Base-by-base conservation (phyloP, 2,329 filamentous ascomycete genomes). In the Fusarium verrucosum region DNA sequence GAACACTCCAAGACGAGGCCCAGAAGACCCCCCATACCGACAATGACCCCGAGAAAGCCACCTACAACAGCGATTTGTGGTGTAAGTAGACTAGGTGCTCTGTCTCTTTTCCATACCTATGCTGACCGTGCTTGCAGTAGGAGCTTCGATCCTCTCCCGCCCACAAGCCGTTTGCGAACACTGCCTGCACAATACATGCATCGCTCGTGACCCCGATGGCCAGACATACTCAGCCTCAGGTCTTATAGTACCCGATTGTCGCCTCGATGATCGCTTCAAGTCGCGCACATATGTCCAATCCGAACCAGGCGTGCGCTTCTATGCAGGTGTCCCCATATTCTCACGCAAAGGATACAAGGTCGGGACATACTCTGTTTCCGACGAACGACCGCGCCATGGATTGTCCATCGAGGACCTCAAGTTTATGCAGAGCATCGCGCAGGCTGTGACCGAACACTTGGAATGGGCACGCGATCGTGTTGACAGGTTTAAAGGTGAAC, bases 401-500 rank as follows among this genome's bases (percentile, higher is more conserved):
- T 69, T 90, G 17, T 76, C 75, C 11, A 69, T 77, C 0, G 78
- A 78, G 10, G 82, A 87, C 45, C 61, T 83, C 3, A 77, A 80
- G 20, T 87, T 86, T 44, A 76, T 90, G 71, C 80, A 82, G 38
- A 85, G 86, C 36, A 79, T 89, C 74, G 78, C 82, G 1, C 76
- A 77, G 17, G 83, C 85, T 5, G 79, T 87, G 6, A 86, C 87
- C 77, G 82, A 87, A 33, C 87, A 89, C 55, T 73, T 91, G 10
- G 86, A 87, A 74, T 83, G 80, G 78, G 84, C 78, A 40, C 80
- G 81, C 62, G 80, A 78, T 60, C 82, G 76, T 50, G 83, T 79
- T 52, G 85, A 82, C 65, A 83, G 82, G 65, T 82, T 78, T 68
- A 81, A 80, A 65, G 83, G 79, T 36, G 85, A 81, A 61, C 82